These are phyloP conservation scores for Dipodascopsis uninucleata DNA, from an alignment of 805 yeast genomes.

Conservation along the genomic window DNA sequence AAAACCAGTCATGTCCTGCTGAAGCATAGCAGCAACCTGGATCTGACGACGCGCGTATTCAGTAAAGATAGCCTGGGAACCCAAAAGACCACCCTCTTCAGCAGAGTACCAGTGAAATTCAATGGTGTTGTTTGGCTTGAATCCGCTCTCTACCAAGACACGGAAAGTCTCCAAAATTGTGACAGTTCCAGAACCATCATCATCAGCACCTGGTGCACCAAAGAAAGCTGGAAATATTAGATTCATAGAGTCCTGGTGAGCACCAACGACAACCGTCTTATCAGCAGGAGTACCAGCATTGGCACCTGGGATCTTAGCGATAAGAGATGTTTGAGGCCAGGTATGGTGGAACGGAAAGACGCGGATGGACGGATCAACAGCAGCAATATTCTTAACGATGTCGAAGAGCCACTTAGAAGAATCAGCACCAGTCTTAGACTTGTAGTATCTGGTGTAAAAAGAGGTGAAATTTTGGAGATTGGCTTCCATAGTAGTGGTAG, in stretches of 20 bases:
- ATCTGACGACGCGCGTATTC: constrained; percentile 46
- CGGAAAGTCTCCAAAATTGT: constrained; percentile 74
- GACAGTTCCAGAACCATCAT: constrained; percentile 84
- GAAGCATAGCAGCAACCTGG: constrained; percentile 76
- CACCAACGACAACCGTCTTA: constrained; percentile 66
- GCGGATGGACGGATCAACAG: constrained; percentile 39
- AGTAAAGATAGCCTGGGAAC: constrained; percentile 74
- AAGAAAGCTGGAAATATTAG: constrained; percentile 62
- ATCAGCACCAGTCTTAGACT: constrained; percentile 63
- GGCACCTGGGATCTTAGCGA: constrained; percentile 59
- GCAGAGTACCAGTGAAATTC: constrained; percentile 96
- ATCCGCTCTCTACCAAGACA: constrained; percentile 46
- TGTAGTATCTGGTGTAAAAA: constrained; percentile 73
- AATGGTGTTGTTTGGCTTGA: constrained; percentile 63
- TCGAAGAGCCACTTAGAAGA: constrained; percentile 67
- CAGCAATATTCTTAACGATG: constrained; percentile 39
- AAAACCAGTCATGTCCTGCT: constrained; percentile 93
- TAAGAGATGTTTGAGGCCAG: constrained; percentile 77
- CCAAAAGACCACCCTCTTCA: constrained; percentile 88
- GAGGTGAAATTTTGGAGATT: constrained; percentile 62
- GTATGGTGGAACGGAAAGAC: constrained; percentile 56
- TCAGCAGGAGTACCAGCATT: constrained; percentile 40
- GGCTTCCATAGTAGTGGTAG: constrained; percentile 46
- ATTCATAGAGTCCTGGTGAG: constrained; percentile 85
- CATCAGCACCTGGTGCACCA: constrained; percentile 93